Evolutionary conservation across 2,329 filamentous ascomycete genomes (phyloP).

Genomic region (Alternaria atra): DNA sequence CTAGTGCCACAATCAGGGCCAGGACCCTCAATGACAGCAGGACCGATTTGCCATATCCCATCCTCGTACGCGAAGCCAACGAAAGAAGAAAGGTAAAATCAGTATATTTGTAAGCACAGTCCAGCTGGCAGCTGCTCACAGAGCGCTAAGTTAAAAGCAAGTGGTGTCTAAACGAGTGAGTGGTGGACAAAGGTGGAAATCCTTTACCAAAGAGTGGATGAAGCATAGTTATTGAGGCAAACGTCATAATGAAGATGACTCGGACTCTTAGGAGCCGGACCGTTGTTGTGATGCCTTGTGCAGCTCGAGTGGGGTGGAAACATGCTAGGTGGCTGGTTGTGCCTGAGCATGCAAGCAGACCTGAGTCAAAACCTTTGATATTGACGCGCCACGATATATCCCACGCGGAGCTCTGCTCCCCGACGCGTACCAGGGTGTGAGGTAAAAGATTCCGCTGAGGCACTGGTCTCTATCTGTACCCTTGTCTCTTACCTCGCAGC

Average conservation of each 20-base stretch:
- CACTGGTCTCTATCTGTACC: neutral
- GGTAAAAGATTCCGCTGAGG: neutral
- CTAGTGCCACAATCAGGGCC: conserved; percentile 31
- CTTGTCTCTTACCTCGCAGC: neutral
- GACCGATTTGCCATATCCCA: conserved; percentile 26
- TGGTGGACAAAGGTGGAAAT: conserved; percentile 16
- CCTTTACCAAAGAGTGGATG: neutral
- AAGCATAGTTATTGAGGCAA: conserved; percentile 15
- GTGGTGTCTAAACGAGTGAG: conserved; percentile 17
- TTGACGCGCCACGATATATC: neutral
- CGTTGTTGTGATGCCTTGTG: conserved; percentile 9
- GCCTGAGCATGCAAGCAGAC: conserved; percentile 10
- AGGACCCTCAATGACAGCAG: conserved; percentile 32
- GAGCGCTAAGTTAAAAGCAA: conserved; percentile 32
- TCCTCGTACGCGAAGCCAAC: conserved; percentile 16
- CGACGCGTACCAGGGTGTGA: neutral
- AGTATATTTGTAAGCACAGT: conserved; percentile 25
- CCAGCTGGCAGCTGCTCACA: conserved; percentile 41
- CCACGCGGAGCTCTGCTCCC: neutral
- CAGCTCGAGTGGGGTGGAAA: conserved; percentile 14
- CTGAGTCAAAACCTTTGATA: conserved; percentile 12
- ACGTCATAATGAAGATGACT: conserved; percentile 3
- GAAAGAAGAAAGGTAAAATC: conserved; percentile 10
- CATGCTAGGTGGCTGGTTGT: conserved; percentile 15
- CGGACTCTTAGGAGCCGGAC: conserved; percentile 22